Evolutionary conservation across 169 alveolate genomes (phyloP), one percentile per base, ranked within the genome.

Genomic region (Plasmodium fragile): DNA sequence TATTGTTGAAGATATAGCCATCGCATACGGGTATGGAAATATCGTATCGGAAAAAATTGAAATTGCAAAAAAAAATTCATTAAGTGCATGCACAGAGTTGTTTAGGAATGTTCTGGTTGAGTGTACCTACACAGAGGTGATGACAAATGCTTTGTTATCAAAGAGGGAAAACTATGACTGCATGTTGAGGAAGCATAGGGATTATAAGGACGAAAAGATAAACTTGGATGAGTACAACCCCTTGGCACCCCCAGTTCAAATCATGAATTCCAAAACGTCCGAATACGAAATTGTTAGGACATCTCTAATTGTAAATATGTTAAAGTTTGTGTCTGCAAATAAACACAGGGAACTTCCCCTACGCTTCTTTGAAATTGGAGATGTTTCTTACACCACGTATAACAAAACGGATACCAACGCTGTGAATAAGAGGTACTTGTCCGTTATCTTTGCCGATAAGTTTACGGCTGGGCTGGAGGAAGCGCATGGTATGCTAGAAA

Each of bases 1-100:
- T 95, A 95, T 99, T 43, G 98, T 98, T 43, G 99, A 99, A 95
- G 99, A 99, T 94, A 96, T 99, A 83, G 99, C 99, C 30, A 98
- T 99, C 65, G 98, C 99, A 2, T 98, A 96, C 95, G 99, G 99
- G 18, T 98, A 97, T 84, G 98, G 98, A 84, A 98, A 97, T 25
- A 96, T 97, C 53, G 53, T 72, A 22, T 75, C 87, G 39, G 81
- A 69, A 55, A 30, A 91, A 10, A 11, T 69, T 36, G 85, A 95
- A 25, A 43, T 92, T 30, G 13, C 92, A 25, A 45, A 80, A 39
- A 90, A 94, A 39, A 43, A 77, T 52, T 93, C 92, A 13, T 45
- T 87, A 87, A 87, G 80, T 34, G 81, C 85, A 3, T 53, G 65
- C 45, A 55, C 93, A 3, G 87, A 87, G 45, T 77, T 87, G 45